Percentiles rank a stretch among this genome's conserved stretches.
These are phyloP conservation scores for Lactifluus subvellereus DNA, from an alignment of 768 basidiomycete genomes.

Conservation along the genomic window DNA sequence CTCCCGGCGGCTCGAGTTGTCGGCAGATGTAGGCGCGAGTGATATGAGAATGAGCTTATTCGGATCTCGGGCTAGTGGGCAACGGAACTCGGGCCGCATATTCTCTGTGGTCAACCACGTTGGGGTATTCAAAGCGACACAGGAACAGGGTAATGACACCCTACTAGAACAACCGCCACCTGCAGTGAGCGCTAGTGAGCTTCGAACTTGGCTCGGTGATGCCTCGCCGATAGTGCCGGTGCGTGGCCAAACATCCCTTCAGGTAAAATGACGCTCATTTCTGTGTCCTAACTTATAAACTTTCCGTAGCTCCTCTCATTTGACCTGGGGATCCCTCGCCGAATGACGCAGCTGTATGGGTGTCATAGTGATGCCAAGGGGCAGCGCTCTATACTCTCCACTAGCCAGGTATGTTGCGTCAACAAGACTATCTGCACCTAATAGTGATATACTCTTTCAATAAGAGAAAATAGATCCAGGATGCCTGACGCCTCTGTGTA, in stretches of 20 bases:
- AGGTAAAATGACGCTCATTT: background rate
- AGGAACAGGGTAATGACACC: background rate
- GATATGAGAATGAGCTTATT: background rate
- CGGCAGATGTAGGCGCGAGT: background rate
- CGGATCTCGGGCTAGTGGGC: background rate
- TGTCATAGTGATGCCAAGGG: background rate
- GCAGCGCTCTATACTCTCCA: too few relatives aligned
- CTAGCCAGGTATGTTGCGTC: too few relatives aligned
- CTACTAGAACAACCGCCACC: background rate
- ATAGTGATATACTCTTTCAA: too few relatives aligned
- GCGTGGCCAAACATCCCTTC: too few relatives aligned
- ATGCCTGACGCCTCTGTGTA: background rate
- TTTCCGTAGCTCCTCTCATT: too few relatives aligned
- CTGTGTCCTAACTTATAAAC: background rate
- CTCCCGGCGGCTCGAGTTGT: background rate
- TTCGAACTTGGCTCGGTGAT: background rate
- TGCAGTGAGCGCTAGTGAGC: background rate
- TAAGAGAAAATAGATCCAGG: too few relatives aligned
- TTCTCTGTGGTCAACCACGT: background rate
- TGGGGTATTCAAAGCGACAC: background rate
- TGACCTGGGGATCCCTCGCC: too few relatives aligned
- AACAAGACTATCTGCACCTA: too few relatives aligned
- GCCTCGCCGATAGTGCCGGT: background rate
- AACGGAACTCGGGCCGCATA: slow-evolving; percentile 13
- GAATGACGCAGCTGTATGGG: background rate